A percentile compares a stretch with the other conserved stretches of the same genome.
These are phyloP conservation scores for Spergularia marina DNA, from an alignment of 148 eudicot genomes.

Conservation along the genomic window DNA sequence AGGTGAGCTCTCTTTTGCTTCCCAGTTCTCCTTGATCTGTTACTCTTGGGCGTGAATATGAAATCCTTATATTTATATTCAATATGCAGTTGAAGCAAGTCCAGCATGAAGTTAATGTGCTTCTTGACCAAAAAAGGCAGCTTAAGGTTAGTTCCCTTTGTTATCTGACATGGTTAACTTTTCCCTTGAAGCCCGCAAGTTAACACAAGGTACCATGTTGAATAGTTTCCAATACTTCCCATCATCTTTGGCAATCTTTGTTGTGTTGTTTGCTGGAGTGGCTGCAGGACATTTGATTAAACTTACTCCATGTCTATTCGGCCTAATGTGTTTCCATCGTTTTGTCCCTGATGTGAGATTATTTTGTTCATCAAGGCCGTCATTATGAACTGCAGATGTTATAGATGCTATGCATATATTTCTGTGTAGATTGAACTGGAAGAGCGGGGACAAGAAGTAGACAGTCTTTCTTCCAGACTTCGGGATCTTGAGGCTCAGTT, in stretches of 20 bases:
- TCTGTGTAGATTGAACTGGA: conserved; percentile 53
- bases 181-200: neutral
- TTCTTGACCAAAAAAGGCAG: conserved; percentile 49
- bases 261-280: neutral
- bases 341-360: neutral
- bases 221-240: no score
- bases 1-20: conserved; percentile 37
- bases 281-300: neutral
- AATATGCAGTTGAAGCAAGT: conserved; percentile 59
- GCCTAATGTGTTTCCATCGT: neutral
- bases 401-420: neutral
- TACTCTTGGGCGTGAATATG: neutral
- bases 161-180: neutral
- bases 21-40: neutral
- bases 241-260: no score
- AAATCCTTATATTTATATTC: conserved; percentile 3
- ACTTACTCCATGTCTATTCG: neutral
- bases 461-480: conserved; percentile 54
- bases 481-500: conserved; percentile 75
- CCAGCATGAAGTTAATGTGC: conserved; percentile 52
- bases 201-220: no score
- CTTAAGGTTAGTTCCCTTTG: conserved; percentile 55
- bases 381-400: neutral
- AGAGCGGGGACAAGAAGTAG: conserved; percentile 66
- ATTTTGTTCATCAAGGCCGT: neutral